phyloP scores from a whole-genome alignment of 441 rosid species.

The Arabidopsis lyrata region DNA sequence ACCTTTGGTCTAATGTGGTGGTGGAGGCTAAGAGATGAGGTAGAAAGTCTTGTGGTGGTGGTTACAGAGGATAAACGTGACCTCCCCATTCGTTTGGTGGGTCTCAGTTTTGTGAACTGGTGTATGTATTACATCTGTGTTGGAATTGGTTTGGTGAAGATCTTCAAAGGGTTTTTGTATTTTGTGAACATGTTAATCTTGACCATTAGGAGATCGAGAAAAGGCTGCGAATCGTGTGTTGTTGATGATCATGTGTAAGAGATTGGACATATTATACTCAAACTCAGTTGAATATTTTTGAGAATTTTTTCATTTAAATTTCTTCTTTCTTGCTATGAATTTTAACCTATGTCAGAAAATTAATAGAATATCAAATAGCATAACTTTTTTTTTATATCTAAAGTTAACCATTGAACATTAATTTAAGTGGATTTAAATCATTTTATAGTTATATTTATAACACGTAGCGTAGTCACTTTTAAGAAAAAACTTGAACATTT shows the following conservation, averaged over 20 bases:
- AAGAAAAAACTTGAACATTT: neutral
- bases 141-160: conserved; percentile 73
- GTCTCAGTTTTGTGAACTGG: conserved; percentile 66
- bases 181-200: conserved; percentile 50
- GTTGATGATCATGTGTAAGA: conserved; percentile 40
- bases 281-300: neutral
- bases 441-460: neutral
- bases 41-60: conserved; percentile 59
- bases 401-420: neutral
- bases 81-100: conserved; percentile 44
- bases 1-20: conserved; percentile 77
- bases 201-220: conserved; percentile 45
- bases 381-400: neutral
- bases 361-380: neutral
- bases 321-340: neutral
- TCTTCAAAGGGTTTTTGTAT: conserved; percentile 62
- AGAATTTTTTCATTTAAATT: neutral
- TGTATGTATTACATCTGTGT: conserved; percentile 80
- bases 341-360: neutral
- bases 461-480: neutral
- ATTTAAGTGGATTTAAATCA: neutral
- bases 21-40: conserved; percentile 84
- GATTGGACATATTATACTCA: neutral
- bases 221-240: conserved; percentile 49
- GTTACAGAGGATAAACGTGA: conserved; percentile 61